Evolutionary conservation across 805 yeast genomes (phyloP).

Genomic region (Novakomyces olei): DNA sequence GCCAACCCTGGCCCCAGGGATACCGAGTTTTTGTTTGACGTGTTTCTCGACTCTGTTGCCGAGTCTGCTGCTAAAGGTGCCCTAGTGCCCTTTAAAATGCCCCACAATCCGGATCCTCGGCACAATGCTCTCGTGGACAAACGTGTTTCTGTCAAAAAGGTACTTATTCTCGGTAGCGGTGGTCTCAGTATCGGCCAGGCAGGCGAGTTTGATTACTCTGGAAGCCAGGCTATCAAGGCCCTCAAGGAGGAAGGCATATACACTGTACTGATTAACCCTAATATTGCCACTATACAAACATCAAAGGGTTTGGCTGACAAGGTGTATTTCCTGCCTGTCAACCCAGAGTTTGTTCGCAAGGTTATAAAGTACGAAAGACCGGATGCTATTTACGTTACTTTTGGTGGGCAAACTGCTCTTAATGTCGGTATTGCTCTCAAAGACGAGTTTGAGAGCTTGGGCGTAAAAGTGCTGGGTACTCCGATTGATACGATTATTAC

Average conservation of each 20-base stretch:
- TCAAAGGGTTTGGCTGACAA: constrained; percentile 95
- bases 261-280: constrained; percentile 88
- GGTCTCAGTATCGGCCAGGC: constrained; percentile 98
- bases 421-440: constrained; percentile 87
- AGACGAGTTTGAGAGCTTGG: constrained; percentile 80
- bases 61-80: constrained; percentile 25
- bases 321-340: constrained; percentile 94
- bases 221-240: constrained; percentile 97
- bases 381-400: constrained; percentile 88
- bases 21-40: constrained; percentile 90
- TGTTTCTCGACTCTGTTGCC: constrained; percentile 61
- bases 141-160: constrained; percentile 67
- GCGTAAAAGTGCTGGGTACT: constrained; percentile 91
- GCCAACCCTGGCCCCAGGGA: constrained; percentile 99
- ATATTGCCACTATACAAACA: constrained; percentile 95
- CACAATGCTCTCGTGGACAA: constrained; percentile 63
- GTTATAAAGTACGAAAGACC: constrained; percentile 90
- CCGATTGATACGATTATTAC: constrained; percentile 89
- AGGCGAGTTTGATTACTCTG: constrained; percentile 97
- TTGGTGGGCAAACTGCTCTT: constrained; percentile 97
- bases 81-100: constrained; percentile 61
- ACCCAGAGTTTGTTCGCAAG: constrained; percentile 85
- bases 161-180: constrained; percentile 87
- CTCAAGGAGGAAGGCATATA: constrained; percentile 93
- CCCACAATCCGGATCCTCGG: constrained; percentile 61